Base-by-base conservation (phyloP, 202 grass and related monocot species). In the Bolboschoenoplectus hybrid region DNA sequence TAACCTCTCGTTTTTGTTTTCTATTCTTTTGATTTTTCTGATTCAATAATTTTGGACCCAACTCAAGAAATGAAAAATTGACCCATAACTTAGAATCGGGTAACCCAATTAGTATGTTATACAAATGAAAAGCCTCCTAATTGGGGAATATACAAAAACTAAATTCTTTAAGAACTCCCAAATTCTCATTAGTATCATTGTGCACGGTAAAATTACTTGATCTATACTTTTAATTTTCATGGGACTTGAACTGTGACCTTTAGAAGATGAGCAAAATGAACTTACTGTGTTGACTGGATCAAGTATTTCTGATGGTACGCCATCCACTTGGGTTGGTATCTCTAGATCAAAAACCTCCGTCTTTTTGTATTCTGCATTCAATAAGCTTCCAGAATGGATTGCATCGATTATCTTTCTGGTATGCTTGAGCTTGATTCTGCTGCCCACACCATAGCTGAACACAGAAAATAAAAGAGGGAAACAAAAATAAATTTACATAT, bases 391-490 rank as follows among this genome's bases (percentile, higher is more conserved):
- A 13, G 91, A 95, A 85, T 97, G 95, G 57, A 97, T 95, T 82
- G 93, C 95, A 88, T 97, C 95, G 26, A 97, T 95, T 83, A 97
- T 95, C 87, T 95, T 97, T 86, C 95, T 90, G 13, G 95, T 97
- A 80, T 97, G 91, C 0, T 51, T 67, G 82, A 97, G 88, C 91
- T 68, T 95, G 84, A 97, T 95, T 81, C 95, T 86, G 74, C 89
- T 95, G 82, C 95, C 95, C 8, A 97, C 93, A 32, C 95, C 95
- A 50, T 97, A 97, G 85, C 95, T 97, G 87, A 8, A 47, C 61
- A 51, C 5, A 34, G 0, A 64, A 35, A 45, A 49, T 26, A 65
- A 41, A 7, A 44, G 34, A 82, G 40, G 4, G 10, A 61, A 45
- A 20, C 10, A 26, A 66, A 10, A 17, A 26, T 7, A 66, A 61